Evolutionary conservation across 2,329 filamentous ascomycete genomes (phyloP), one percentile per base, ranked within the genome.

Genomic region (Exophiala bonariae): DNA sequence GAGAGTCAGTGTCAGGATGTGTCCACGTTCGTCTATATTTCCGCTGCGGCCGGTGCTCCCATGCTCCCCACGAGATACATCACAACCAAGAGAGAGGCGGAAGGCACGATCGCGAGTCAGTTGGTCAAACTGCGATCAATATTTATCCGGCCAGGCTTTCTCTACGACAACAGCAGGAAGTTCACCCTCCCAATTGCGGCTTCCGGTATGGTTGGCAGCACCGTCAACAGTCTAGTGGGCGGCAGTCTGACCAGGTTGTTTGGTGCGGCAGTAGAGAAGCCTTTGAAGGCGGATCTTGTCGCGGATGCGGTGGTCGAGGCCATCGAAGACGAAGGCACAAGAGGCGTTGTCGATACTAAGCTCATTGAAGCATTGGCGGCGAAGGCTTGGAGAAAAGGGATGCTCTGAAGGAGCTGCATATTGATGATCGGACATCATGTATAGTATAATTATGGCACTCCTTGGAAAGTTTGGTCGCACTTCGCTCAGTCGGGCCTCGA

Each of bases 281-380:
- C 93, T 3, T 68, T 96, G 37, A 89, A 90, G 72, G 92, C 85
- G 2, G 91, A 96, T 65, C 67, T 85, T 5, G 92, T 97, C 2
- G 91, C 88, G 1, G 86, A 95, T 66, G 91, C 92, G 0, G 85
- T 95, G 1, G 86, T 97, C 1, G 90, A 97, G 71, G 89, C 88
- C 16, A 75, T 97, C 50, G 80, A 81, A 40, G 87, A 96, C 59
- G 82, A 86, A 32, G 70, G 71, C 1, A 79, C 89, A 0, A 83
- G 78, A 49, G 93, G 93, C 0, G 82, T 85, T 0, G 78, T 97
- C 1, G 89, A 92, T 63, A 81, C 87, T 3, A 77, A 82, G 42
- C 78, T 88, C 66, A 92, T 99, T 56, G 89, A 96, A 66, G 79
- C 82, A 56, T 69, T 97, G 59, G 90, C 88, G 9, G 85, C 79